Evolutionary conservation across 2,329 filamentous ascomycete species (phyloP), one percentile per base, ranked within the genome.

Genomic region (Colletotrichum sojae): DNA sequence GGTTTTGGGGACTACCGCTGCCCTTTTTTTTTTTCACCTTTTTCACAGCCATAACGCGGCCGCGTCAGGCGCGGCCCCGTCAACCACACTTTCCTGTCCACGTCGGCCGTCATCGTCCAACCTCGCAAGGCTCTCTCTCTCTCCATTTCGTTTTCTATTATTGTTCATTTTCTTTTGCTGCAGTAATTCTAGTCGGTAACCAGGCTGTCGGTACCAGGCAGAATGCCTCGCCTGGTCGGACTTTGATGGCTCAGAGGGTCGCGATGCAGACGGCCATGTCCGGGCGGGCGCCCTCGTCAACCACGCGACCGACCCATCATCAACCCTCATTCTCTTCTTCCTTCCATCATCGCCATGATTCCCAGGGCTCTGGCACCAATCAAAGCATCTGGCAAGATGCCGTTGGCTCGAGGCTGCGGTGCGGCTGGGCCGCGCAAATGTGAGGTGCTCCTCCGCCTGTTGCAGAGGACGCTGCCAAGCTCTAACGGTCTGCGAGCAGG

Each of bases 81-180:
- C 12, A 46, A 36, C 52, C 57, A 53, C 20, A 36, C n/a, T 48
- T 31, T 60, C 51, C 51, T 31, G 25, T 43, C 40, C 48, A 46
- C 48, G 46, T 12, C 15, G 56, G 36, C 67, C 67, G 55, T 46
- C 63, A 60, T 58, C 31, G 20, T 61, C 43, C 43, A 67, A 67
- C 56, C 62, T 56, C 56, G 31, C 67, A 57, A 69, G 67, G 66
- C 66, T 65, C 66, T 65, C 27, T 64, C 27, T 64, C 43, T 40
- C 31, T 59, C 8, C 31, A 10, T 36, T 36, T n/a, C 2, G 16
- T 43, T 43, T 43, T 43, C 40, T 43, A 43, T 43, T 43, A 13
- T 43, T 43, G 40, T 43, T 43, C 40, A 40, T 15, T 10, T n/a
- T 43, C 1, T 15, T 6, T 43, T 5, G 2, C 13, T 43, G 13